Base-by-base conservation (phyloP, 140 eudicot species). In the Senecio squalidus region DNA sequence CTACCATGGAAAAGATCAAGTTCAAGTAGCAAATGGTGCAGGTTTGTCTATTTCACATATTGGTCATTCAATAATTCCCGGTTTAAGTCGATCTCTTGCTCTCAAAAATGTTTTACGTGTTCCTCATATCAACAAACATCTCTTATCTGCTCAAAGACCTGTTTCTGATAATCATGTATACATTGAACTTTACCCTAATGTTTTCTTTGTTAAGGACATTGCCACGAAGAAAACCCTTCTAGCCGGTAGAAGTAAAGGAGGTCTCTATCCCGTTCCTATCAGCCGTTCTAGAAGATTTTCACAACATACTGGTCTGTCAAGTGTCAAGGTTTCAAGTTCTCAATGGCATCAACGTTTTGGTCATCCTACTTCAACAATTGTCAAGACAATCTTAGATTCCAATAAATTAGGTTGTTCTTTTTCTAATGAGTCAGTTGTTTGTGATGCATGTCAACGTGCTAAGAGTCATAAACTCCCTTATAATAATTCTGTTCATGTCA, bases 381-480 rank as follows among this genome's bases (percentile, higher is more conserved):
- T 50, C 33, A 50, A 24, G 33, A 9, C 56, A 9, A 24, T 45
- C 18, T 45, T 39, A 39, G 15, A 39, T 39, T 39, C 45, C 14
- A 39, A 39, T 39, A 39, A 39, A 39, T 39, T 39, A 39, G 45
- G 45, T 50, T 24, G 57, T 25, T 50, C 34, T 24, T 50, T 50
- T 50, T 9, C 24, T 50, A 50, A 30, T 54, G 43, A 54, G 44
- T 54, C n/a, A 6, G 14, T 6, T 54, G 15, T 29, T 54, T 54
- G 60, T 54, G 60, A 54, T 30, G 41, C 41, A 30, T 54, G 60
- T 54, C 60, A 28, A 29, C 60, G 41, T 29, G 43, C 34, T 14
- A 54, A 54, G 43, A 54, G 60, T 54, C 60, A 54, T 28, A 41
- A 54, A 54, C n/a, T 54, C 13, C 60, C 60, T 54, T 54, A 54